Evolutionary conservation across 1,284 basidiomycete genomes (phyloP), one percentile per base, ranked within the genome.

Genomic region (Ceratobasidium sp.): DNA sequence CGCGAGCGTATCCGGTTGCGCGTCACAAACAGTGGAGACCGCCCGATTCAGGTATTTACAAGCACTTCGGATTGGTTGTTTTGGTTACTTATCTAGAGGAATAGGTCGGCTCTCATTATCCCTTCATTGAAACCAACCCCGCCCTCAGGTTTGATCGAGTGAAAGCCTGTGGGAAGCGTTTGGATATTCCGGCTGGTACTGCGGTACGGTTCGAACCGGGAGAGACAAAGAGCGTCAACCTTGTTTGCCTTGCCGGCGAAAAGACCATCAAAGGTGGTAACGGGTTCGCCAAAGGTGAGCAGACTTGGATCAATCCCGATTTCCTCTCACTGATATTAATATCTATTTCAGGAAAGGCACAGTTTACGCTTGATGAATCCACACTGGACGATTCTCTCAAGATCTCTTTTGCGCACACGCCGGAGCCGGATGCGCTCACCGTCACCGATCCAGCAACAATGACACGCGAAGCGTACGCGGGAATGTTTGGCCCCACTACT

Each of bases 171-270:
- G 95, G 94, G 3, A 96, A 91, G 82, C 90, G 94, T 20, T 90
- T 99, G 2, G 96, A 99, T 84, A 97, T 99, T 69, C 87, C 96
- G 0, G 93, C 98, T 0, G 97, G 96, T 7, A 99, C 96, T 0
- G 97, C 98, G 1, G 94, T 98, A 5, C 92, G 98, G 23, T 99
- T 99, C 83, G 98, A 99, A 83, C 97, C 98, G 0, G 96, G 96
- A 8, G 96, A 98, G 82, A 84, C 86, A 38, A 96, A 96, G 86
- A 92, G 93, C 0, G 94, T 99, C 41, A 90, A 90, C 0, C 89
- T 99, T 3, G 94, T 96, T 77, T 85, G 90, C 30, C 94, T 98
- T 59, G 93, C 90, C 14, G 97, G 97, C 0, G 84, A 85, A 0
- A 89, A 90, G 81, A 84, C 91, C 60, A 90, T 97, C 62, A 89